Evolutionary conservation across 1,284 basidiomycete genomes (phyloP).

Genomic region (Chalciporus sp.): DNA sequence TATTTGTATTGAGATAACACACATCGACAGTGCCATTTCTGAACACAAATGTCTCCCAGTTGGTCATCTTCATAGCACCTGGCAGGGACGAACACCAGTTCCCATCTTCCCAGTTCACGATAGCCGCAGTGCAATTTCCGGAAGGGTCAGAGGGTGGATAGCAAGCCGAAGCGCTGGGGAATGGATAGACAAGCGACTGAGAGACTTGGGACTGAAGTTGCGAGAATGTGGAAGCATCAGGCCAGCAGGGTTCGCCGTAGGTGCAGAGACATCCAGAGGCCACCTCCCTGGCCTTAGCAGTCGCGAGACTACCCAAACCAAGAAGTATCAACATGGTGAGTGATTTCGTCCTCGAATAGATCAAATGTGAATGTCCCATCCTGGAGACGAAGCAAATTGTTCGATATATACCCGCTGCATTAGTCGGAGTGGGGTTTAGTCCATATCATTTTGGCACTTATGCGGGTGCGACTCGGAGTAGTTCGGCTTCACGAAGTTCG

Average conservation of each 20-base stretch:
- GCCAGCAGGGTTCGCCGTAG: slow-evolving; percentile 41
- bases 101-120: slow-evolving; percentile 32
- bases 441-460: no score
- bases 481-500: no score
- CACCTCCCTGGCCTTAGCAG: neutral
- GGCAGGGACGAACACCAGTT: slow-evolving; percentile 43
- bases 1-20: slow-evolving; percentile 42
- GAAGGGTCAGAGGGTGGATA: slow-evolving; percentile 23
- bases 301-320: neutral
- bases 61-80: slow-evolving; percentile 42
- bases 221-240: slow-evolving; percentile 37
- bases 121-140: slow-evolving; percentile 33
- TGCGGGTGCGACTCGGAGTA: no score
- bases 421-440: no score
- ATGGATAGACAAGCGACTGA: slow-evolving; percentile 32
- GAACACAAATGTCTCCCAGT: slow-evolving; percentile 43
- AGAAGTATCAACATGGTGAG: no score
- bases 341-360: no score
- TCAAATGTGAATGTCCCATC: no score
- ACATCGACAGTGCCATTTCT: slow-evolving; percentile 43
- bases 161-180: slow-evolving; percentile 29
- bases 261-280: slow-evolving; percentile 17
- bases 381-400: no score
- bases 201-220: slow-evolving; percentile 33
- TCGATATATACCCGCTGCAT: no score